Evolutionary conservation across 176 grass and related monocot genomes (phyloP).

Genomic region (Eremochloa ophiuroides): DNA sequence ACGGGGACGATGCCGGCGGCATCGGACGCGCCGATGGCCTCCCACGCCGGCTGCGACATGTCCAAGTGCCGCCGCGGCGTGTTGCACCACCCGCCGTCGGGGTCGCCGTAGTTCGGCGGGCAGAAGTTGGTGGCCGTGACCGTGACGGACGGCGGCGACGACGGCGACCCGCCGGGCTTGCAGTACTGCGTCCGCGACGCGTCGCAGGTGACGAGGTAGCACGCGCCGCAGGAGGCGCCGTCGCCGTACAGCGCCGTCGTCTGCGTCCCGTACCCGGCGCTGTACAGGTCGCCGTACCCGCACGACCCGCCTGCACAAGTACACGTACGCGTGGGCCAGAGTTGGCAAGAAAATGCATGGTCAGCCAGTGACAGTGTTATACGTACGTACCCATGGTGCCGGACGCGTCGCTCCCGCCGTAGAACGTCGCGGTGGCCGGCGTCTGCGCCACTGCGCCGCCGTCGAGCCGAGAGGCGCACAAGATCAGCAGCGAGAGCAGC

Average conservation of each 20-base stretch:
- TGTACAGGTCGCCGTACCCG: slow-evolving; percentile 52
- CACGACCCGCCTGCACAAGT: slow-evolving; percentile 42
- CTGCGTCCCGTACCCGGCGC: slow-evolving; percentile 32
- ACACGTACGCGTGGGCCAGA: background rate
- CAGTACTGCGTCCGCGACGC: slow-evolving; percentile 12
- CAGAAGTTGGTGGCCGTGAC: slow-evolving; percentile 51
- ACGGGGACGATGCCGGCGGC: slow-evolving; percentile 25
- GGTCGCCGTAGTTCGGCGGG: slow-evolving; percentile 38
- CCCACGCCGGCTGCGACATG: slow-evolving; percentile 53
- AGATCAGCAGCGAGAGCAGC: slow-evolving; percentile 2
- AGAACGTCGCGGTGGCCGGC: slow-evolving; percentile 49
- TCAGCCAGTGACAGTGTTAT: too few species aligned
- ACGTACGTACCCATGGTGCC: slow-evolving; percentile 60
- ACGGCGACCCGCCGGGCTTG: too few species aligned
- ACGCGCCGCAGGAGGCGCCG: slow-evolving; percentile 39
- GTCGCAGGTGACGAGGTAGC: slow-evolving; percentile 36
- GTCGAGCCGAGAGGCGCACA: background rate
- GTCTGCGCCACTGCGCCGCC: slow-evolving; percentile 14
- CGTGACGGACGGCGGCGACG: slow-evolving; percentile 15
- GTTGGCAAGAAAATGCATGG: background rate
- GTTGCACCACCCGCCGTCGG: slow-evolving; percentile 44
- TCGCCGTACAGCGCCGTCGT: slow-evolving; percentile 55
- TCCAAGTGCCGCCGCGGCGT: slow-evolving; percentile 39
- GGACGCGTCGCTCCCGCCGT: slow-evolving; percentile 38
- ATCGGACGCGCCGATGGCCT: slow-evolving; percentile 34